Evolutionary conservation across 192 early-diverging fungal species (phyloP).

Genomic region (Coemansia sp.): DNA sequence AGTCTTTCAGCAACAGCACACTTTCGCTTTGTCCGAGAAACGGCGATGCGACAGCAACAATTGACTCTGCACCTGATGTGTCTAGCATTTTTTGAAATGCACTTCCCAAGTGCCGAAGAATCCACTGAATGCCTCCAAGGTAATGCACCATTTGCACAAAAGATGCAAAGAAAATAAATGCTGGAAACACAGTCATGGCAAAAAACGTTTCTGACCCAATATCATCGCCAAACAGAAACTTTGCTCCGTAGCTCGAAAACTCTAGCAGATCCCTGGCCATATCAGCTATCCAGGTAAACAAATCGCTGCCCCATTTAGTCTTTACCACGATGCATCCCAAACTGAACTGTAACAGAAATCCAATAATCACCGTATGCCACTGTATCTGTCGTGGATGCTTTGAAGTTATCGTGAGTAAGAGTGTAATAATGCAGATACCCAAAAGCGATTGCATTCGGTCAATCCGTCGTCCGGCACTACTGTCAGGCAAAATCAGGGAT

Average conservation of each 20-base stretch:
- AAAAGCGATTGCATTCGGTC: constrained; percentile 74
- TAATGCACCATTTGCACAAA: constrained; percentile 84
- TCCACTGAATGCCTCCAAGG: constrained; percentile 81
- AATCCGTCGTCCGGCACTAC: constrained; percentile 58
- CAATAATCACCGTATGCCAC: constrained; percentile 73
- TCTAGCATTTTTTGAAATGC: constrained; percentile 68
- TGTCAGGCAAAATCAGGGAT: constrained; percentile 34
- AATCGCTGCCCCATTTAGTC: constrained; percentile 65
- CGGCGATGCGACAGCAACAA: constrained; percentile 82
- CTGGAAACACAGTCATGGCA: constrained; percentile 73
- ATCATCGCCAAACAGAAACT: constrained; percentile 69
- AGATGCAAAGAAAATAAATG: constrained; percentile 86
- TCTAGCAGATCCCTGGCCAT: constrained; percentile 63
- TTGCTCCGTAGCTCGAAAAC: constrained; percentile 66
- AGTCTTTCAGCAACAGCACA: constrained; percentile 77
- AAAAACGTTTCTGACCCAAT: constrained; percentile 57
- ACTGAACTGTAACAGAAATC: constrained; percentile 73
- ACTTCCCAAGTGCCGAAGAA: constrained; percentile 65
- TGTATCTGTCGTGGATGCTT: constrained; percentile 64
- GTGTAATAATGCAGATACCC: constrained; percentile 65
- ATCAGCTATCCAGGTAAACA: constrained; percentile 71
- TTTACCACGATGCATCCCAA: constrained; percentile 78
- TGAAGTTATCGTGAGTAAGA: constrained; percentile 57
- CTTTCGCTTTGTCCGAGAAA: constrained; percentile 86
- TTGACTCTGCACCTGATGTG: constrained; percentile 79